Base-by-base conservation (phyloP, 176 grass and related monocot genomes). In the Secale cereale region DNA sequence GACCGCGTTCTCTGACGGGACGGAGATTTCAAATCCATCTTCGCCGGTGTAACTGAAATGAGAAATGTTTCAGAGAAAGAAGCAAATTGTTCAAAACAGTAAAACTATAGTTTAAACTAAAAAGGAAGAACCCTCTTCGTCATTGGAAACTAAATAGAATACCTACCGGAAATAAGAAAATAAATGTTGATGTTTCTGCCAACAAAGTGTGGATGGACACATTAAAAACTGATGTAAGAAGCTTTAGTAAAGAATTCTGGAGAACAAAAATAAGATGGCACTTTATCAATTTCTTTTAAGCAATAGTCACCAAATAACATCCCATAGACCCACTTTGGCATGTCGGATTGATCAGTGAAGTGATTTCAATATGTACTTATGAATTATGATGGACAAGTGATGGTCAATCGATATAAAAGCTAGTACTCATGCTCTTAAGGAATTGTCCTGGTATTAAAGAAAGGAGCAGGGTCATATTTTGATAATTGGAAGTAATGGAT, bases 21-120 rank as follows among this genome's bases (percentile, higher is more conserved):
- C 97, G 25, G 97, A 99, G 75, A 99, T 99, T 84, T 99, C 97
- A 60, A 97, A 99, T 6, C 97, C 97, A 75, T 99, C 97, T 88
- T 99, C 97, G 4, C 97, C 97, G 2, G 97, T 99, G 64, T 99
- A 99, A 52, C 97, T 99, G 85, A 78, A 89, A 89, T 41, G n/a
- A 77, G n/a, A 46, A 84, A 70, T 20, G 15, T 54, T 40, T 89
- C 61, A 87, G 66, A 81, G 19, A 60, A 17, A 77, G 33, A 64
- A 65, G 65, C 14, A 59, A 1, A 65, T 27, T 72, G 39, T 6
- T 63, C 9, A 48, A 80, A 79, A 8, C 7, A 66, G 65, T 73
- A 27, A 28, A 0, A 48, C 16, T 5, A 50, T 50, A n/a, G n/a
- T n/a, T n/a, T n/a, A n/a, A n/a, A n/a, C n/a, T n/a, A n/a, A n/a